Evolutionary conservation across 1,284 basidiomycete genomes (phyloP), one percentile per base, ranked within the genome.

Genomic region (Naganishia albida): DNA sequence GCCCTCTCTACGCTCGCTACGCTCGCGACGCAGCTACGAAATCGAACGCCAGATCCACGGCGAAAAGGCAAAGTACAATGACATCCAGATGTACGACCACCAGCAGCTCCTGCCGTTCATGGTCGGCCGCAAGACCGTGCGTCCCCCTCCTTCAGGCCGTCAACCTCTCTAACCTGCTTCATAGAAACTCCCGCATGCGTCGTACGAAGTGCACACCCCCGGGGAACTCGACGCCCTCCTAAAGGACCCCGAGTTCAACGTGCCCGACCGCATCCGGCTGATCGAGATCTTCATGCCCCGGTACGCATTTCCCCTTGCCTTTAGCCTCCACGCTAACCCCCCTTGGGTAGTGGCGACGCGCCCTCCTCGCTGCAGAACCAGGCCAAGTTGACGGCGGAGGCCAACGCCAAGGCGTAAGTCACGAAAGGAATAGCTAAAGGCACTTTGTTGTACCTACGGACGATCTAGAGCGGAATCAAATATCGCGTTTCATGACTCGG

Each of bases 141-240:
- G 57, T 40, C 28, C 46, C 46, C 43, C 34, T 40, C 28, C 18
- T 7, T 46, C 23, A 12, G 52, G 10, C 43, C 54, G 23, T 42
- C 57, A 26, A 43, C 23, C 46, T 39, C 25, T 38, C 46, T 15
- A 2, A 20, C 18, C 34, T 28, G 59, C 34, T n/a, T 1, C 18
- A 8, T 56, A 74, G 72, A 71, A 70, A 16, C 42, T 63, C n/a
- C 69, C 71, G 12, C 42, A 76, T 69, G 72, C 76, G 66, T 71
- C 72, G n/a, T 65, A 75, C 70, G 71, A 67, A 40, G 71, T 78
- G 46, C 71, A 75, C 65, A 76, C 78, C 13, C 75, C 77, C 25
- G 70, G 68, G 38, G 85, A 86, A 26, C 81, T 93, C 53, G 86
- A 89, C 67, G 80, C 71, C 7, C 67, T 80, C 26, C 71, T 80